These are phyloP conservation scores for Moricandia arvensis DNA, from an alignment of 345 rosid species.

Conservation along the genomic window DNA sequence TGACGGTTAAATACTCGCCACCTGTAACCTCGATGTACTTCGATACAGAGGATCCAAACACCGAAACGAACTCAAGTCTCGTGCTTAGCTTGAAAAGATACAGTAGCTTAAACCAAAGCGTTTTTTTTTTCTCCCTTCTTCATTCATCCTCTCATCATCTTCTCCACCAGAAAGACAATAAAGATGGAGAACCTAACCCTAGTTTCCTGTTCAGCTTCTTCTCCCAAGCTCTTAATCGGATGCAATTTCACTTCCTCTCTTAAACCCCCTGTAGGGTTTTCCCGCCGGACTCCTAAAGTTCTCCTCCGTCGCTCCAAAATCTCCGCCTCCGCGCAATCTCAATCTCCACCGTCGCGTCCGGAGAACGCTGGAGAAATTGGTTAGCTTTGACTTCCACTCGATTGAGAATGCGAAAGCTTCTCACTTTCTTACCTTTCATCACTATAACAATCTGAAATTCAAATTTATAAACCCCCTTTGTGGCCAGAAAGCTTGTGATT, in stretches of 20 bases:
- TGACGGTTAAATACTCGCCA: too few species aligned
- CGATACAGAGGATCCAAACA: too few species aligned
- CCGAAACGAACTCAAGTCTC: too few species aligned
- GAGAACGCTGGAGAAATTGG: conserved; percentile 18
- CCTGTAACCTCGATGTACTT: too few species aligned
- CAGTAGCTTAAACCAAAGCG: too few species aligned
- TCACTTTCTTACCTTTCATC: background rate
- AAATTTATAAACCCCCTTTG: background rate
- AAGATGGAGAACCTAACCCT: conserved; percentile 32
- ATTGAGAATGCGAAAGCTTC: background rate
- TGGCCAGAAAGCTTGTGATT: background rate
- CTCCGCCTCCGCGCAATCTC: conserved; percentile 32
- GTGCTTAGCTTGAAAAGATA: too few species aligned
- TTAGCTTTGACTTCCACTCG: conserved; percentile 9
- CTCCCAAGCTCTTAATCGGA: conserved; percentile 41
- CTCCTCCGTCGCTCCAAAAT: conserved; percentile 36
- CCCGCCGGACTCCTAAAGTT: conserved; percentile 36
- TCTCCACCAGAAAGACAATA: conserved; percentile 17
- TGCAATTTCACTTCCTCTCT: conserved; percentile 32
- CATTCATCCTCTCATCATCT: too few species aligned
- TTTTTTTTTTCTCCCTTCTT: too few species aligned
- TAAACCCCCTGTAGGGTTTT: conserved; percentile 37
- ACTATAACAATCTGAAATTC: background rate
- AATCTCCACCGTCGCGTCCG: conserved; percentile 1
- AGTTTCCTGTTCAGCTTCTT: conserved; percentile 36